These are phyloP conservation scores for Fraxinus ornus DNA, from an alignment of 305 asterid species.

Conservation along the genomic window DNA sequence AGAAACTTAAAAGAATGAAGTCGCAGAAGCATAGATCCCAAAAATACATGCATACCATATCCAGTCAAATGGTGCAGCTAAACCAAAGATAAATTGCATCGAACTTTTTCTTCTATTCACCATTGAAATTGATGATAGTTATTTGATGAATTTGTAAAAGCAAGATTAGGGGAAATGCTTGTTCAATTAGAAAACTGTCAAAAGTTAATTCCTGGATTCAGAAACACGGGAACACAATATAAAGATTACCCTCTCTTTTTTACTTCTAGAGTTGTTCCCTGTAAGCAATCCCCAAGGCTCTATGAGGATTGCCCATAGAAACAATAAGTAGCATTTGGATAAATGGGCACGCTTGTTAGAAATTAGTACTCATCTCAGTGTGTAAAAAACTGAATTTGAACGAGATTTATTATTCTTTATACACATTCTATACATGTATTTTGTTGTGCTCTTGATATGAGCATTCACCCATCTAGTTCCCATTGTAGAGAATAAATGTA, in stretches of 20 bases:
- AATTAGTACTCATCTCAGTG: not conserved
- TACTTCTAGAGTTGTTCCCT: not conserved
- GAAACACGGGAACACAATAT: not conserved
- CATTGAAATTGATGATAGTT: not conserved
- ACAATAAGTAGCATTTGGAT: not conserved
- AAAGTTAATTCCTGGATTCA: not conserved
- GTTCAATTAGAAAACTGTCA: not conserved
- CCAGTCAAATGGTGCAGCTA: not conserved
- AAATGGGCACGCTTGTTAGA: not conserved
- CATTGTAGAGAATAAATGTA: not conserved
- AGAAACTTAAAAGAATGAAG: not conserved
- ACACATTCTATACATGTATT: not conserved
- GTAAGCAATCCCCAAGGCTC: not conserved
- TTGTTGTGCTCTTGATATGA: not conserved
- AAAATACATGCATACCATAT: not conserved
- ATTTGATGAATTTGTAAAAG: not conserved
- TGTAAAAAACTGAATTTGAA: not conserved
- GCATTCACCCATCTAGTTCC: not conserved
- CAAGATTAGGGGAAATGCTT: not conserved
- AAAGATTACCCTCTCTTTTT: not conserved
- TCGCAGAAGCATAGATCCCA: not conserved
- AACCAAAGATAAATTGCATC: not conserved
- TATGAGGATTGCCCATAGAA: not conserved
- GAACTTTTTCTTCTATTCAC: not conserved
- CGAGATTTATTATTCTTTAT: not conserved